These are phyloP conservation scores for Mesembryanthemum crystallinum DNA, from an alignment of 148 eudicot genomes.

Conservation along the genomic window DNA sequence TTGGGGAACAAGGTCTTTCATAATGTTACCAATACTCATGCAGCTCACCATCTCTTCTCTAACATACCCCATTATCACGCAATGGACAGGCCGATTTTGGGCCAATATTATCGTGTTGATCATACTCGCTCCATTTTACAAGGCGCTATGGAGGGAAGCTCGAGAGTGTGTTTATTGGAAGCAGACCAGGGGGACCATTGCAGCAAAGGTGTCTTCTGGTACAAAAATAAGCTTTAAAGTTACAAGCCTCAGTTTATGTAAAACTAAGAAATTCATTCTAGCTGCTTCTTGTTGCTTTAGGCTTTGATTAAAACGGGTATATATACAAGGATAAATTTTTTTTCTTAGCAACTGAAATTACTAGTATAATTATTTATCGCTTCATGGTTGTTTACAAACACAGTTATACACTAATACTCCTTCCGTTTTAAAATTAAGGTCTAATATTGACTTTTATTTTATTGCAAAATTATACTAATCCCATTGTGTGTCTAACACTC, in stretches of 20 bases:
- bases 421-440: too few relatives aligned
- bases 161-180: conserved; percentile 76
- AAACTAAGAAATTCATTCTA: too few relatives aligned
- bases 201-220: conserved; percentile 79
- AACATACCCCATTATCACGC: conserved; percentile 93
- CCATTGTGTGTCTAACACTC: too few relatives aligned
- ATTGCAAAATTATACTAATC: too few relatives aligned
- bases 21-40: conserved; percentile 78
- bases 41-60: conserved; percentile 81
- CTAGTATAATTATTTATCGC: too few relatives aligned
- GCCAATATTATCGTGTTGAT: conserved; percentile 65
- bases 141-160: conserved; percentile 75
- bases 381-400: too few relatives aligned
- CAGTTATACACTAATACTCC: too few relatives aligned
- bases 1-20: conserved; percentile 86
- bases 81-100: conserved; percentile 75
- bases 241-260: background rate
- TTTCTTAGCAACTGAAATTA: too few relatives aligned
- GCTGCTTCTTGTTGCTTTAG: too few relatives aligned
- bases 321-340: too few relatives aligned
- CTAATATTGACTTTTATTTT: too few relatives aligned
- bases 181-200: conserved; percentile 42
- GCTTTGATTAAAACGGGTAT: too few relatives aligned
- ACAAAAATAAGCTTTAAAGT: conserved; percentile 58
- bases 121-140: conserved; percentile 55